Evolutionary conservation across 2,329 filamentous ascomycete genomes (phyloP).

Genomic region (Aspergillus quadrilineatus): DNA sequence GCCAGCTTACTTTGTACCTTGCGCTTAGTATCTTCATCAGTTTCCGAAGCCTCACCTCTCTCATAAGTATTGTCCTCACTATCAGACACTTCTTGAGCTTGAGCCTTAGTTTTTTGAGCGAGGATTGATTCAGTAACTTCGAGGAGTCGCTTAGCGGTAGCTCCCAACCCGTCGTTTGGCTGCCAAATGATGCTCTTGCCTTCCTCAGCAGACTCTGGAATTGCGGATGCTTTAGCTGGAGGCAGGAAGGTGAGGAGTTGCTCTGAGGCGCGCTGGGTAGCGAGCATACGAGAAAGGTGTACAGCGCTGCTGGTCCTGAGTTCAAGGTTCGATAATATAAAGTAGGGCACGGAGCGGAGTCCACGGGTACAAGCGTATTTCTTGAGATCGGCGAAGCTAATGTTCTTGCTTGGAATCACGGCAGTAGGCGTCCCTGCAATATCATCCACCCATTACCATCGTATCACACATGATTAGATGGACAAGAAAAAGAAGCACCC

Average conservation of each 20-base stretch:
- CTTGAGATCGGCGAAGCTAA: constrained; percentile 20
- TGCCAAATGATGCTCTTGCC: constrained; percentile 32
- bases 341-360: constrained; percentile 36
- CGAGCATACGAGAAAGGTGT: constrained; percentile 33
- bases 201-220: constrained; percentile 18
- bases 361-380: constrained; percentile 34
- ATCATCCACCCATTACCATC: constrained; percentile 3
- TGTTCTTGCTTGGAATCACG: constrained; percentile 6
- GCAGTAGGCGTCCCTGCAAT: constrained; percentile 13
- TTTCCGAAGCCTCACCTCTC: not conserved
- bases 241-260: constrained; percentile 33
- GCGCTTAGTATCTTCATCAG: constrained; percentile 17
- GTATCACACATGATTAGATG: not conserved
- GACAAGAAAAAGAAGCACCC: not conserved
- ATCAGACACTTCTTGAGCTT: constrained; percentile 14
- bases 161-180: constrained; percentile 24
- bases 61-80: constrained; percentile 7
- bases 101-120: constrained; percentile 8
- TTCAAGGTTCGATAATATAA: constrained; percentile 28
- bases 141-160: constrained; percentile 22
- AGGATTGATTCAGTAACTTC: constrained; percentile 20
- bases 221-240: constrained; percentile 23
- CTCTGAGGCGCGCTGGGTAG: constrained; percentile 28
- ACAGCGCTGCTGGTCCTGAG: constrained; percentile 27
- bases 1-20: constrained; percentile 26